These are phyloP conservation scores for Phoma herbarum DNA, from an alignment of 2,329 filamentous ascomycete genomes.

Conservation along the genomic window DNA sequence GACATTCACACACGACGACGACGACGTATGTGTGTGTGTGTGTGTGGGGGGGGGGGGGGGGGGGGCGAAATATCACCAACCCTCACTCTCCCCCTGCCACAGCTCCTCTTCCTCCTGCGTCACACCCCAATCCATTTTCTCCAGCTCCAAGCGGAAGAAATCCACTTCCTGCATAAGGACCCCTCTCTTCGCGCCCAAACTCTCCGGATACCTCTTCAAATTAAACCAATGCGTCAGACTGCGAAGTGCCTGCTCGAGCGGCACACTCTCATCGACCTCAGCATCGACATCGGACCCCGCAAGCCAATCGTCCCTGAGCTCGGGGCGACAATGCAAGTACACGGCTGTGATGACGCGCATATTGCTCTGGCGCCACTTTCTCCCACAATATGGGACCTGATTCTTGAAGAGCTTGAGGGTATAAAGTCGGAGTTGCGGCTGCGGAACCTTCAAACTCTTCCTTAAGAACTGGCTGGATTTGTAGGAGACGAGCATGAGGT, in stretches of 20 bases:
- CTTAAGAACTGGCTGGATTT: slow-evolving; percentile 92
- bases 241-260: slow-evolving; percentile 87
- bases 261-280: slow-evolving; percentile 91
- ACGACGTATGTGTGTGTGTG: too few relatives aligned
- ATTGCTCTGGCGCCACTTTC: slow-evolving; percentile 97
- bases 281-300: slow-evolving; percentile 90
- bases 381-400: slow-evolving; percentile 95
- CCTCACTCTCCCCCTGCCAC: slow-evolving; percentile 39
- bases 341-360: slow-evolving; percentile 99
- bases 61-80: slow-evolving; percentile 33
- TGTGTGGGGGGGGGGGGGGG: too few relatives aligned
- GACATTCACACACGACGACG: neutral
- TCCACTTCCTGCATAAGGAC: slow-evolving; percentile 57
- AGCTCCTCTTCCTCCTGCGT: slow-evolving; percentile 33
- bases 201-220: slow-evolving; percentile 79
- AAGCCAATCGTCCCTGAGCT: slow-evolving; percentile 94
- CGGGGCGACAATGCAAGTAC: slow-evolving; percentile 90
- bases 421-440: slow-evolving; percentile 86
- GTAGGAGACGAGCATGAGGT: slow-evolving; percentile 92
- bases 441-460: slow-evolving; percentile 89
- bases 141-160: slow-evolving; percentile 60
- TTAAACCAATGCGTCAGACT: slow-evolving; percentile 96
- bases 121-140: slow-evolving; percentile 58
- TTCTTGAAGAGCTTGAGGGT: slow-evolving; percentile 98
- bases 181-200: slow-evolving; percentile 65